Percentiles rank a stretch among this genome's conserved stretches.
These are phyloP conservation scores for Aphanomyces stellatus DNA, from an alignment of 352 stramenopile genomes.

Conservation along the genomic window DNA sequence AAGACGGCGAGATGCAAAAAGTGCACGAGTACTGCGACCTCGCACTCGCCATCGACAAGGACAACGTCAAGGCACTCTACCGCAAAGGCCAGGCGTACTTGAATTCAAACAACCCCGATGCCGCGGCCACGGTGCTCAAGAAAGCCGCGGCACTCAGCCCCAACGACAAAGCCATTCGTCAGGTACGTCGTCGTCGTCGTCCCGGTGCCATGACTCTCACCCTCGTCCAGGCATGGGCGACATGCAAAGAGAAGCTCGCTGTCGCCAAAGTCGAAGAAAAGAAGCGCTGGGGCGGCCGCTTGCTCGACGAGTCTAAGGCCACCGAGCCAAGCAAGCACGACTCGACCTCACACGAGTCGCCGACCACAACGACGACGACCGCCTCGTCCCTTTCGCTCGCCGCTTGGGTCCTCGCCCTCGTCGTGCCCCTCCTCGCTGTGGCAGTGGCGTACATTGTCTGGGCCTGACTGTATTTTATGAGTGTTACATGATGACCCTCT, in stretches of 20 bases:
- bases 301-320: slow-evolving; percentile 31
- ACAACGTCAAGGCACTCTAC: slow-evolving; percentile 82
- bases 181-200: slow-evolving; percentile 28
- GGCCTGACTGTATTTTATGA: neutral
- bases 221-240: slow-evolving; percentile 28
- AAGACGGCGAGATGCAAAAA: slow-evolving; percentile 33
- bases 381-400: slow-evolving; percentile 33
- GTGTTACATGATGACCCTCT: slow-evolving; percentile 21
- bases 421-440: slow-evolving; percentile 26
- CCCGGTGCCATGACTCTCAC: slow-evolving; percentile 13
- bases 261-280: slow-evolving; percentile 59
- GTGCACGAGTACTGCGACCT: slow-evolving; percentile 55
- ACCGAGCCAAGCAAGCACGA: neutral
- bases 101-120: slow-evolving; percentile 43
- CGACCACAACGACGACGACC: too few species aligned
- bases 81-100: slow-evolving; percentile 55
- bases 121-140: slow-evolving; percentile 51
- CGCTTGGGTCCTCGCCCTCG: slow-evolving; percentile 29
- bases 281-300: slow-evolving; percentile 52
- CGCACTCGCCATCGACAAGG: slow-evolving; percentile 58
- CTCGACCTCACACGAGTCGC: too few species aligned
- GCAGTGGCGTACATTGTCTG: neutral
- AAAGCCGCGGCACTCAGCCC: slow-evolving; percentile 49
- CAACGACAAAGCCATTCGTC: slow-evolving; percentile 60
- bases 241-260: slow-evolving; percentile 35